phyloP scores from a whole-genome alignment of 371 early-diverging fungal genomes.

The Mortierella sp. region DNA sequence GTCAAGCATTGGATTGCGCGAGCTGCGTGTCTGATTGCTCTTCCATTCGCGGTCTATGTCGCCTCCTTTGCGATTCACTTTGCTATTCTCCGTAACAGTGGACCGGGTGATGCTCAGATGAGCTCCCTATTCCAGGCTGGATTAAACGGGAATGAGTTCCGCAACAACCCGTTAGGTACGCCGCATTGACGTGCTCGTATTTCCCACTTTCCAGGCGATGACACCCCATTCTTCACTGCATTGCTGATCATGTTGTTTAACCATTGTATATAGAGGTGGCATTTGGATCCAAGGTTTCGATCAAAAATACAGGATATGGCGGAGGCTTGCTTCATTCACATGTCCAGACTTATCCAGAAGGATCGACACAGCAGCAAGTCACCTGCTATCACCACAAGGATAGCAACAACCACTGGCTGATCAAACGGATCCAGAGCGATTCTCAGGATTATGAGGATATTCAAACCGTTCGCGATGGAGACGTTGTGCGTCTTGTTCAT shows the following conservation, averaged over 20 bases:
- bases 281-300: conserved; percentile 91
- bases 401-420: conserved; percentile 95
- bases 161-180: conserved; percentile 84
- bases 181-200: neutral
- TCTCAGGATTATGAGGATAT: conserved; percentile 54
- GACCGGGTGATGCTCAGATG: conserved; percentile 98
- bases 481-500: conserved; percentile 88
- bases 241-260: no score
- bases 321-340: conserved; percentile 99
- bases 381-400: conserved; percentile 99
- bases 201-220: no score
- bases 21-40: conserved; percentile 81
- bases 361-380: conserved; percentile 97
- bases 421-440: conserved; percentile 60
- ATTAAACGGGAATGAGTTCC: conserved; percentile 87
- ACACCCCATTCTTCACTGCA: no score
- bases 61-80: conserved; percentile 95
- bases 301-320: conserved; percentile 92
- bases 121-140: conserved; percentile 97
- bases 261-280: conserved; percentile 76
- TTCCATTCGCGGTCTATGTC: conserved; percentile 93
- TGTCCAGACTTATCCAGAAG: conserved; percentile 91
- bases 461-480: conserved; percentile 81
- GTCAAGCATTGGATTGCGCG: conserved; percentile 84
- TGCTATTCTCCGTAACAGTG: conserved; percentile 85